phyloP scores from a whole-genome alignment of 352 stramenopile genomes.

The Phytophthora ramorum region DNA sequence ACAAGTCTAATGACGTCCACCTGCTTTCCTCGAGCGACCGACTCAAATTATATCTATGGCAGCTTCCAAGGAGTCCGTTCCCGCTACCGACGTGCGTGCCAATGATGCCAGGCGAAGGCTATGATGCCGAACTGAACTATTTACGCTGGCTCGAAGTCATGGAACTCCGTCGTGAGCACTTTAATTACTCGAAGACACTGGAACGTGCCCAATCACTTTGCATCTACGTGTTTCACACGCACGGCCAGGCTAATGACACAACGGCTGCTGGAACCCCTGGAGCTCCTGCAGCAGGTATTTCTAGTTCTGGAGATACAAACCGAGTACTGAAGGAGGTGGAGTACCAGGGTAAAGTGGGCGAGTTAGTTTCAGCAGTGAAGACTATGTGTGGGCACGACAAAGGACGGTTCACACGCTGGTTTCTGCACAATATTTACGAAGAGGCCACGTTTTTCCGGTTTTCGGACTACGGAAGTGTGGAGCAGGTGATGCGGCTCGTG shows the following conservation, averaged over 20 bases:
- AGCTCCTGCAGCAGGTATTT: constrained; percentile 17
- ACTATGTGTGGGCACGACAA: constrained; percentile 90
- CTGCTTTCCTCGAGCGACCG: constrained; percentile 68
- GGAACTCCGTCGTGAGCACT: constrained; percentile 76
- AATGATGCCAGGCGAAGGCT: constrained; percentile 67
- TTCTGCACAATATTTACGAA: constrained; percentile 86
- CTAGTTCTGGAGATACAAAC: constrained; percentile 46
- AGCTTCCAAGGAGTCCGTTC: constrained; percentile 75
- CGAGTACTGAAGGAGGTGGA: constrained; percentile 79
- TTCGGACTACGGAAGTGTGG: constrained; percentile 83
- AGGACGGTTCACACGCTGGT: constrained; percentile 82
- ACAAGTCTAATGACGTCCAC: constrained; percentile 83
- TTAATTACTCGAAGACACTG: constrained; percentile 80
- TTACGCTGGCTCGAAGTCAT: constrained; percentile 86
- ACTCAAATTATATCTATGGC: constrained; percentile 85
- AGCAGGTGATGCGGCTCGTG: constrained; percentile 83
- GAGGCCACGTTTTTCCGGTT: constrained; percentile 83
- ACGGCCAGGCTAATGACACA: constrained; percentile 68
- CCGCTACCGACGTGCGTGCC: constrained; percentile 71
- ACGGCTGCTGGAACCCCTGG: constrained; percentile 37
- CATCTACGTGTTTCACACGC: constrained; percentile 87
- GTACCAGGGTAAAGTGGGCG: constrained; percentile 84
- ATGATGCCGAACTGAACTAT: constrained; percentile 70
- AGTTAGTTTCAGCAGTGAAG: constrained; percentile 86
- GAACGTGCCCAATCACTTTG: constrained; percentile 84